Percentiles rank a stretch among this genome's conserved stretches.
Conservation (phyloP, 2,329 filamentous ascomycete genomes). For the Xylariaceae sp. region DNA sequence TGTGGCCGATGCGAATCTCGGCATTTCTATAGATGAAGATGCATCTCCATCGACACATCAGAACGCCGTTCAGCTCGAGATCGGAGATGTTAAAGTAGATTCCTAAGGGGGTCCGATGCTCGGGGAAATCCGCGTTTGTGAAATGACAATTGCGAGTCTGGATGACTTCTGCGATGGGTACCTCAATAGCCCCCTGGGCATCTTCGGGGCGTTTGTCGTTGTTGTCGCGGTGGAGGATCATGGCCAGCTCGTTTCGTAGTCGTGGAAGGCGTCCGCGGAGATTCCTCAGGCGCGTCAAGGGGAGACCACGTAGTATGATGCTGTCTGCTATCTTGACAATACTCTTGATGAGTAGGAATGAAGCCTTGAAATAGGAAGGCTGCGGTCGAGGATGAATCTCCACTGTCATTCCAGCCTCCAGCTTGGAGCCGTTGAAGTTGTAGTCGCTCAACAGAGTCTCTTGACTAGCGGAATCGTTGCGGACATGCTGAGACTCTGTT, state of each 20-base stretch:
- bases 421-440: conserved; percentile 11
- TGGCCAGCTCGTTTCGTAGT: conserved; percentile 29
- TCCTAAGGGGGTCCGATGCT: conserved; percentile 16
- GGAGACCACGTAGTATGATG: conserved; percentile 28
- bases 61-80: conserved; percentile 30
- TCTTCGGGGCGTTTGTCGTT: conserved; percentile 25
- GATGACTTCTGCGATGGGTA: conserved; percentile 24
- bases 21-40: conserved; percentile 28
- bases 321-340: conserved; percentile 20
- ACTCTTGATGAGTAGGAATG: conserved; percentile 26
- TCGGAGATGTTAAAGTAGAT: conserved; percentile 20
- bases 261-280: conserved; percentile 28
- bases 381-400: conserved; percentile 17
- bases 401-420: conserved; percentile 20
- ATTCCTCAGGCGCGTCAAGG: conserved; percentile 28
- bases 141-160: conserved; percentile 28
- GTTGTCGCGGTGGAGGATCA: conserved; percentile 27
- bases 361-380: conserved; percentile 16
- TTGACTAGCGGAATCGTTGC: conserved; percentile 14
- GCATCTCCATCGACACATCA: conserved; percentile 36
- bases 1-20: conserved; percentile 17
- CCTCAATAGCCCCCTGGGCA: conserved; percentile 27
- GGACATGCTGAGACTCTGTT: not conserved
- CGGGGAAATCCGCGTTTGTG: conserved; percentile 33
- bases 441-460: conserved; percentile 7